Conservation (phyloP, 2,329 filamentous ascomycete species). For the Proliferodiscus dingleyae region DNA sequence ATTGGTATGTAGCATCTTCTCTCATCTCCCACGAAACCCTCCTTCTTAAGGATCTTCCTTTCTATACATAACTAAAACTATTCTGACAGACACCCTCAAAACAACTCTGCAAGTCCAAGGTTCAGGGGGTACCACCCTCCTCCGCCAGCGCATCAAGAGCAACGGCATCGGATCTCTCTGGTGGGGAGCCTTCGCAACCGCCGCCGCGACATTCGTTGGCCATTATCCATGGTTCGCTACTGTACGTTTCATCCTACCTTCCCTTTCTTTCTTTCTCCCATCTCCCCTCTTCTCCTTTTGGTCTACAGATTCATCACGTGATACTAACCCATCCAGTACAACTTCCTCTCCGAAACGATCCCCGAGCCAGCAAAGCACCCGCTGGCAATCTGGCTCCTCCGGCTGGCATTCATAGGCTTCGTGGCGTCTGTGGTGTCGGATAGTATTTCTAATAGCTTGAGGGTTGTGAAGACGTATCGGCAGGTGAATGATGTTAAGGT, state of each 20-base stretch:
- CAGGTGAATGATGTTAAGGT: conserved; percentile 45
- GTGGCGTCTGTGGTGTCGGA: conserved; percentile 42
- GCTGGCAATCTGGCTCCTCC: conserved; percentile 39
- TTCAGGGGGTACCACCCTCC: conserved; percentile 36
- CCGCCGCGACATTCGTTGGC: conserved; percentile 44
- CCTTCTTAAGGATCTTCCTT: too few relatives aligned
- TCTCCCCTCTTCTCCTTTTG: background rate
- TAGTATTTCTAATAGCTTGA: conserved; percentile 42
- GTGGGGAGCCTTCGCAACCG: conserved; percentile 46
- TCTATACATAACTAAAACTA: too few relatives aligned
- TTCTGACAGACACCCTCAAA: conserved; percentile 48
- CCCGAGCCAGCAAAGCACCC: conserved; percentile 38
- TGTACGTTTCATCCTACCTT: conserved; percentile 23
- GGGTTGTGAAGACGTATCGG: conserved; percentile 46
- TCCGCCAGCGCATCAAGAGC: conserved; percentile 40
- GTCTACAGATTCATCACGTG: background rate
- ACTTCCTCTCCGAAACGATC: conserved; percentile 37
- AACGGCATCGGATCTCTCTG: conserved; percentile 43
- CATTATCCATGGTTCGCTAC: conserved; percentile 49
- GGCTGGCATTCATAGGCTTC: conserved; percentile 41
- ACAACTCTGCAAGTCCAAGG: conserved; percentile 46
- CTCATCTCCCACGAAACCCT: too few relatives aligned
- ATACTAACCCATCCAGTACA: conserved; percentile 42
- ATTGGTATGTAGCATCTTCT: too few relatives aligned
- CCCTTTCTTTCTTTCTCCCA: too few relatives aligned